These are phyloP conservation scores for Schizochytrium sp. DNA, from an alignment of 108 stramenopile genomes.

Conservation along the genomic window DNA sequence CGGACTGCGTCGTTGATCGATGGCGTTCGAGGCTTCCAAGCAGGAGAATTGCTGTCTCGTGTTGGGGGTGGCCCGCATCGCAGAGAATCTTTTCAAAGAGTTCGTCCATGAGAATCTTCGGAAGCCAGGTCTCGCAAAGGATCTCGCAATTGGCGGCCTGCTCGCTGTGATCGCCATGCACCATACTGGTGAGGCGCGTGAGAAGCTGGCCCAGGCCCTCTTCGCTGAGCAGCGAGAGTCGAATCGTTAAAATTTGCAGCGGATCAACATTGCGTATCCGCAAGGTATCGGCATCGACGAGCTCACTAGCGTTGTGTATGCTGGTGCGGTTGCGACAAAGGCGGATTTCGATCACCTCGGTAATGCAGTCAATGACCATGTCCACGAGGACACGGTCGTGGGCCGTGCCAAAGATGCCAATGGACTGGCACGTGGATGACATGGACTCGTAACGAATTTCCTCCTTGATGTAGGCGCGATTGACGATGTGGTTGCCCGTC, in stretches of 20 bases:
- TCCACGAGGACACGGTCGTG: neutral
- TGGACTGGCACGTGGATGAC: neutral
- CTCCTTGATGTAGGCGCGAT: conserved; percentile 9
- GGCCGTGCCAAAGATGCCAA: neutral
- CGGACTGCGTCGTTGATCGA: neutral
- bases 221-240: neutral
- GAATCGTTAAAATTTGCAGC: neutral
- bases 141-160: neutral
- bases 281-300: neutral
- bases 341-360: neutral
- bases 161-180: neutral
- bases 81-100: neutral
- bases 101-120: conserved; percentile 7
- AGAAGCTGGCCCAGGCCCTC: neutral
- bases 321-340: neutral
- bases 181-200: neutral
- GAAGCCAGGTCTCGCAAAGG: neutral
- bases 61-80: neutral
- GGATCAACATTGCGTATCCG: neutral
- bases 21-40: neutral
- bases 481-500: conserved; percentile 7
- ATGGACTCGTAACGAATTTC: conserved; percentile 10
- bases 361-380: conserved; percentile 12
- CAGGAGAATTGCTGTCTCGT: neutral
- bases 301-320: neutral